Evolutionary conservation across 306 rosid genomes (phyloP).

Genomic region (Inga oerstediana): DNA sequence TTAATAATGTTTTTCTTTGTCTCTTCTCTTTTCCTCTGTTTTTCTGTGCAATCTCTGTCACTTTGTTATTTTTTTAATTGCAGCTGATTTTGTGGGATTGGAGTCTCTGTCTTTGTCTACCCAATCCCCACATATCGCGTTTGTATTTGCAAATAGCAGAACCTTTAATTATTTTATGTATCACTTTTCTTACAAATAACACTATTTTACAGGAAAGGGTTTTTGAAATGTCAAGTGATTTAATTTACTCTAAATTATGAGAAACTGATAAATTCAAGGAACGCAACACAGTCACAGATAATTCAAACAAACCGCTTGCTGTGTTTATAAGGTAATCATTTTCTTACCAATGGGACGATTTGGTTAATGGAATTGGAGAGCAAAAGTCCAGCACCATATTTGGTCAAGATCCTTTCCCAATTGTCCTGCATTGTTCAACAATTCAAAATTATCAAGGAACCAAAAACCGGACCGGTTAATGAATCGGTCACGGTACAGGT

Average conservation of each 20-base stretch:
- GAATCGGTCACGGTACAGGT: too few relatives aligned
- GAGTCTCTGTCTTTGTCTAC: neutral
- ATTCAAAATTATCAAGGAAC: neutral
- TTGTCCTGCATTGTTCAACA: conserved; percentile 60
- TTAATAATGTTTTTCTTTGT: neutral
- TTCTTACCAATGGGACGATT: conserved; percentile 55
- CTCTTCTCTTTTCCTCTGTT: neutral
- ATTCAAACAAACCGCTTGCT: too few relatives aligned
- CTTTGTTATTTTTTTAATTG: neutral
- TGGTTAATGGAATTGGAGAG: conserved; percentile 46
- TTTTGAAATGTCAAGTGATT: neutral
- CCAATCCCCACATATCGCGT: neutral
- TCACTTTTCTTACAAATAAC: neutral
- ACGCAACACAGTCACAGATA: too few relatives aligned
- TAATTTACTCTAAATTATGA: neutral
- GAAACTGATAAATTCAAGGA: too few relatives aligned
- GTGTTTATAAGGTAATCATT: neutral
- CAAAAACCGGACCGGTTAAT: too few relatives aligned
- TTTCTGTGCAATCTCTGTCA: neutral
- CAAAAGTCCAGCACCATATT: conserved; percentile 54
- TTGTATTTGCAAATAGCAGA: neutral
- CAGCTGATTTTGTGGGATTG: neutral
- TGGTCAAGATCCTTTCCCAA: conserved; percentile 62
- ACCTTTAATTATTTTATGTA: neutral
- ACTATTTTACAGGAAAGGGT: too few relatives aligned